Conservation (phyloP, 192 early-diverging fungal genomes). For the Coemansia sp. region DNA sequence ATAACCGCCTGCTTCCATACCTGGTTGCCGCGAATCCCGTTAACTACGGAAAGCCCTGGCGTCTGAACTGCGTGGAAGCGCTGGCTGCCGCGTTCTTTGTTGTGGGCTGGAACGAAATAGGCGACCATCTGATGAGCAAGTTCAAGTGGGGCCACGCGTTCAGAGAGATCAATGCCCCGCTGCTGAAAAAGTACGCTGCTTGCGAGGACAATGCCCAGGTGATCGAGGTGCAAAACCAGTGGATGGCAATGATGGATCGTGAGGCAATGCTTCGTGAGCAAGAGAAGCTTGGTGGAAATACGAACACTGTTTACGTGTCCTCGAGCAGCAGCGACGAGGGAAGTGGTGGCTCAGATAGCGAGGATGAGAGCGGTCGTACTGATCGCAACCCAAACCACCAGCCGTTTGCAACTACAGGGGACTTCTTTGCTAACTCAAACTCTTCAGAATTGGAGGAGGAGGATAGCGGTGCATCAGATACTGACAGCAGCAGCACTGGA, state of each 20-base stretch:
- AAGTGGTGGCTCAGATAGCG: not conserved
- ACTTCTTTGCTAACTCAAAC: not conserved
- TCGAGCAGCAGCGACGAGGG: constrained; percentile 3
- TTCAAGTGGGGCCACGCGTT: constrained; percentile 98
- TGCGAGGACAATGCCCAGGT: constrained; percentile 76
- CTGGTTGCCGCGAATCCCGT: constrained; percentile 95
- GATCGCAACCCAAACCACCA: constrained; percentile 19
- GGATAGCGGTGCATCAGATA: constrained; percentile 18
- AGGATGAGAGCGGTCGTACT: not conserved
- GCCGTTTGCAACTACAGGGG: not conserved
- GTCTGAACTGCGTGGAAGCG: constrained; percentile 97
- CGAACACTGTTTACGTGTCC: constrained; percentile 18
- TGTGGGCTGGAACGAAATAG: constrained; percentile 70
- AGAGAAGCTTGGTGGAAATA: constrained; percentile 23
- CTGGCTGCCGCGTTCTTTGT: constrained; percentile 93
- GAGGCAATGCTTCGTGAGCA: constrained; percentile 58
- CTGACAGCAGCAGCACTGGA: not conserved
- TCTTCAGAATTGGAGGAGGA: not conserved
- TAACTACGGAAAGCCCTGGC: constrained; percentile 96
- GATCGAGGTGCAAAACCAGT: constrained; percentile 76
- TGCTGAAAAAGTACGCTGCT: constrained; percentile 73
- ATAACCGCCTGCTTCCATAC: constrained; percentile 92
- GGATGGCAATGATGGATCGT: constrained; percentile 71
- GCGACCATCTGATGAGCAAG: constrained; percentile 74
- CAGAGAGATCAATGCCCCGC: constrained; percentile 80